Percentiles rank a stretch among this genome's conserved stretches.
Evolutionary conservation across 352 stramenopile genomes (phyloP).

Genomic region (Phytophthora megakarya): DNA sequence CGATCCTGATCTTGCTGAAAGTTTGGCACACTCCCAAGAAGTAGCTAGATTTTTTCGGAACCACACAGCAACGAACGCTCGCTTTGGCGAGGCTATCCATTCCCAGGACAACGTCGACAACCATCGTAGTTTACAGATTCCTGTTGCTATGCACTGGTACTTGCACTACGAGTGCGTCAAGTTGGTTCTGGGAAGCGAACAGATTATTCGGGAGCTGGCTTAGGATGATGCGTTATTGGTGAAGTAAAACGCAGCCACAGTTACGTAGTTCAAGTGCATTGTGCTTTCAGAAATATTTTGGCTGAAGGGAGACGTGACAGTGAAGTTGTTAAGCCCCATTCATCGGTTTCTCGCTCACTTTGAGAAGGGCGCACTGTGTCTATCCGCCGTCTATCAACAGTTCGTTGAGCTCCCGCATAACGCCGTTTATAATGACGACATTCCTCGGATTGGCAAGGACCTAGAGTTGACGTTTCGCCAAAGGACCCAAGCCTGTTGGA

Average conservation of each 20-base stretch:
- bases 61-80: conserved; percentile 6
- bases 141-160: conserved; percentile 6
- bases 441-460: background rate
- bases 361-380: conserved; percentile 10
- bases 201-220: conserved; percentile 4
- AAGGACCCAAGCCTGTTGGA: conserved; percentile 5
- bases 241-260: conserved; percentile 5
- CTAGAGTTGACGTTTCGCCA: background rate
- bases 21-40: conserved; percentile 5
- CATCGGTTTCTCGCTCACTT: conserved; percentile 8
- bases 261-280: background rate
- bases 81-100: background rate
- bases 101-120: background rate
- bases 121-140: conserved; percentile 4
- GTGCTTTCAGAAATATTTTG: conserved; percentile 9
- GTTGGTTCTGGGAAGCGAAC: conserved; percentile 5
- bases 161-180: conserved; percentile 6
- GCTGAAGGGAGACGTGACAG: background rate
- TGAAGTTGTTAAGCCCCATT: conserved; percentile 11
- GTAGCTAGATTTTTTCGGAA: conserved; percentile 8
- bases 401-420: conserved; percentile 6
- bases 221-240: background rate
- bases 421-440: conserved; percentile 9
- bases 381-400: conserved; percentile 11
- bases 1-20: background rate